Base-by-base conservation (phyloP, 2,329 filamentous ascomycete species). In the Fusarium illudens region DNA sequence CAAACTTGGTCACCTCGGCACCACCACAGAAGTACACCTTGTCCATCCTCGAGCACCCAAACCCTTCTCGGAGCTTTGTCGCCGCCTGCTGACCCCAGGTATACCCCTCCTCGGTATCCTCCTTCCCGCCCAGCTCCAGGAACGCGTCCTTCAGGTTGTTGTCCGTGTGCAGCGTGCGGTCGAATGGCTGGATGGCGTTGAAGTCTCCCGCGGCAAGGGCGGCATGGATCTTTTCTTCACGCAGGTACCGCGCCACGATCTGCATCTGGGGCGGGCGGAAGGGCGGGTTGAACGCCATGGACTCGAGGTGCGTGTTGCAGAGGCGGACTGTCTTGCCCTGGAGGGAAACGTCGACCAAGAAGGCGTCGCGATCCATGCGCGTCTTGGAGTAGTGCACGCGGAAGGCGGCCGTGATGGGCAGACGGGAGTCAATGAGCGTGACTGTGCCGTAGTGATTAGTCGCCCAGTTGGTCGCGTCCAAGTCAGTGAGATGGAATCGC, bases 231-330 rank as follows among this genome's bases (percentile, higher is more conserved):
- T 73, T 64, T 0, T 75, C 34, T 3, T 75, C 72, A 3, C 79
- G 79, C 71, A 88, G 79, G 60, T 82, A 80, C 46, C 71, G 62
- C 0, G 82, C 80, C 4, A 83, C 80, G 9, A 80, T 67, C 20
- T 77, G 70, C 55, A 89, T 74, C 69, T 89, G 86, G 0, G 75
- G 68, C 0, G 84, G 84, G 0, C 86, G 80, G 17, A 80, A 74
- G 0, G 85, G 84, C 0, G 84, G 84, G 5, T 82, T 73, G 1
- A 81, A 75, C 0, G 80, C 77, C 15, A 89, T 75, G 3, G 84
- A 87, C 71, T 89, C 87, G 4, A 89, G 83, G 70, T 89, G 87
- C 0, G 82, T 83, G 70, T 87, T 87, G 74, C 85, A 86, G 4
- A 88, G 70, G 4, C 86, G 80, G 6, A 88, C 65, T 0, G 74